A percentile compares a stretch with the other conserved stretches of the same genome.
Conservation (phyloP, 2,329 filamentous ascomycete genomes). For the Paraphoma chrysanthemicola region DNA sequence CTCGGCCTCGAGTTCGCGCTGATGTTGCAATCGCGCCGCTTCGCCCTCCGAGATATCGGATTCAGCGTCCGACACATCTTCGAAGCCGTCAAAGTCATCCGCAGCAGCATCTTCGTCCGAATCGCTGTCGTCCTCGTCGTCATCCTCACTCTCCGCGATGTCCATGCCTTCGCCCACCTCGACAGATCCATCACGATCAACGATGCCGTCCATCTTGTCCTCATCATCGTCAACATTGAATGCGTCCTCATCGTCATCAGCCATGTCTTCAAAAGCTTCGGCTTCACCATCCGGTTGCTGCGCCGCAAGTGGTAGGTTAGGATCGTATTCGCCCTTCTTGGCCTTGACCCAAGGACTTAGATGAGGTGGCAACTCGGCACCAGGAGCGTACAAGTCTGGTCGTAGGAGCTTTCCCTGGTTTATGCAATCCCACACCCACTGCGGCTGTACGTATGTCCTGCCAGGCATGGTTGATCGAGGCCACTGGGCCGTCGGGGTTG, state of each 20-base stretch:
- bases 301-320: slow-evolving; percentile 81
- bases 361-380: slow-evolving; percentile 89
- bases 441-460: slow-evolving; percentile 90
- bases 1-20: slow-evolving; percentile 92
- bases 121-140: slow-evolving; percentile 55
- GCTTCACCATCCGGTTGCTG: slow-evolving; percentile 89
- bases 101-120: slow-evolving; percentile 37
- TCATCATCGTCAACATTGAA: slow-evolving; percentile 45
- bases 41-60: slow-evolving; percentile 62
- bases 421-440: slow-evolving; percentile 98
- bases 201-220: slow-evolving; percentile 34
- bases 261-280: slow-evolving; percentile 69
- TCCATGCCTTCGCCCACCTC: slow-evolving; percentile 61
- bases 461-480: slow-evolving; percentile 83
- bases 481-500: slow-evolving; percentile 52
- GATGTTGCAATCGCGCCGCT: slow-evolving; percentile 72
- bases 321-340: slow-evolving; percentile 88
- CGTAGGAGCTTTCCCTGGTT: slow-evolving; percentile 90
- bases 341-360: slow-evolving; percentile 94
- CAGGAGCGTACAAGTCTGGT: slow-evolving; percentile 87
- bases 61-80: slow-evolving; percentile 53
- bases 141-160: slow-evolving; percentile 50
- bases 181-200: slow-evolving; percentile 49
- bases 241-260: slow-evolving; percentile 48
- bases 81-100: slow-evolving; percentile 58